Conservation (phyloP, 257 asterid genomes). For the Plantago major region DNA sequence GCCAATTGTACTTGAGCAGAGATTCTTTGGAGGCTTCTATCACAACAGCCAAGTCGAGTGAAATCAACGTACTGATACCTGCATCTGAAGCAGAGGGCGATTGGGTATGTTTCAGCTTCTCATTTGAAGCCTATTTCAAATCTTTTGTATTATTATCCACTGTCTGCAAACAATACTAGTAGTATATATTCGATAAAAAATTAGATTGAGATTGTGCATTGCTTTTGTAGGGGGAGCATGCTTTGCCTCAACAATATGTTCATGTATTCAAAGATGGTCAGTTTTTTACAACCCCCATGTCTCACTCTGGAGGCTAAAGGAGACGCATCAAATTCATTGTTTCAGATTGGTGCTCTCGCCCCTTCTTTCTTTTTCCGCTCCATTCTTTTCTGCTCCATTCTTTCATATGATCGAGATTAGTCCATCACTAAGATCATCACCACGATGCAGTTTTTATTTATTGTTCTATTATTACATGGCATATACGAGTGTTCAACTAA, state of each 20-base stretch:
- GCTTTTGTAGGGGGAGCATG: conserved; percentile 69
- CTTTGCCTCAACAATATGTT: conserved; percentile 73
- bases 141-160: no score
- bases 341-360: no score
- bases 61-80: conserved; percentile 86
- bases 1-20: conserved; percentile 87
- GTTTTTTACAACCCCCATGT: conserved; percentile 61
- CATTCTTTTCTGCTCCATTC: conserved; percentile 3
- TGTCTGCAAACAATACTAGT: no score
- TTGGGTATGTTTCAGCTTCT: conserved; percentile 60
- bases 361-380: no score
- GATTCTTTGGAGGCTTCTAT: conserved; percentile 79
- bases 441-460: conserved; percentile 3
- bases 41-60: conserved; percentile 94
- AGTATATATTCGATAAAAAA: neutral
- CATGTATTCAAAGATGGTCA: conserved; percentile 72
- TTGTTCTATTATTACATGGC: neutral
- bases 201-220: neutral
- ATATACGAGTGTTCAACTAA: neutral
- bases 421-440: neutral
- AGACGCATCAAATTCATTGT: no score
- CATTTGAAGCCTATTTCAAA: neutral
- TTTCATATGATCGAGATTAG: conserved; percentile 13
- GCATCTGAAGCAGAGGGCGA: conserved; percentile 74
- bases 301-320: conserved; percentile 75